Base-by-base conservation (phyloP, 441 rosid species). In the Isatis lusitanica region DNA sequence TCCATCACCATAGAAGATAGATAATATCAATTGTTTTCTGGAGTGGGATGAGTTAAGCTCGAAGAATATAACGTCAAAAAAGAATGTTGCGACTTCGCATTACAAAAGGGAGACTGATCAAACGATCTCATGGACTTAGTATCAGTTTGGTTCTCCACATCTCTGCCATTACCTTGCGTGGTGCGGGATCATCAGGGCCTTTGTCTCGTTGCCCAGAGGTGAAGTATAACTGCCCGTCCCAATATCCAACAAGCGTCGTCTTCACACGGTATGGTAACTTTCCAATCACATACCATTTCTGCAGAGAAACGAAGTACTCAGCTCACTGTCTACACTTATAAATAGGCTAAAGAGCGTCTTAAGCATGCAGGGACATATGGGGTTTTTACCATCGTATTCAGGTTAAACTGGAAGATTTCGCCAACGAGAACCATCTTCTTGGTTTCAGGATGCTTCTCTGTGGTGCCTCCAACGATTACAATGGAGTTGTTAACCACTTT, bases 181-280 rank as follows among this genome's bases (percentile, higher is more conserved):
- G 98, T 4, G 87, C 74, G 5, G 98, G 98, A 85, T 95, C 85
- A 51, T 78, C 84, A 4, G 90, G 91, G 51, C 99, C 99, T 80
- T 73, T 95, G 80, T 95, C 97, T 72, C 94, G 86, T 80, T 95
- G 98, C 47, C 99, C 99, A 0, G 98, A 95, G 21, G 98, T 95
- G 79, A 91, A 91, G 81, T 95, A 93, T 71, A 95, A 56, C 81
- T 87, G 83, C 17, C 97, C 99, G 8, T 93, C 74, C 92, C 92
- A 91, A 63, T 81, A 87, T 1, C 96, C 97, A 31, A 88, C 97
- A 36, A 95, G 83, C 0, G 97, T 91, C 2, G 99, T 95, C 79
- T 93, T 93, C 80, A 95, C 97, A 21, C 98, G 92, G 72, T 74
- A 93, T 5, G 99, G 97, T 50, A 95, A 92, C 63, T 90, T 91